A percentile compares a stretch with the other conserved stretches of the same genome.
Evolutionary conservation across 495 filamentous ascomycete genomes (phyloP).

Genomic region (Penicillium parvum): DNA sequence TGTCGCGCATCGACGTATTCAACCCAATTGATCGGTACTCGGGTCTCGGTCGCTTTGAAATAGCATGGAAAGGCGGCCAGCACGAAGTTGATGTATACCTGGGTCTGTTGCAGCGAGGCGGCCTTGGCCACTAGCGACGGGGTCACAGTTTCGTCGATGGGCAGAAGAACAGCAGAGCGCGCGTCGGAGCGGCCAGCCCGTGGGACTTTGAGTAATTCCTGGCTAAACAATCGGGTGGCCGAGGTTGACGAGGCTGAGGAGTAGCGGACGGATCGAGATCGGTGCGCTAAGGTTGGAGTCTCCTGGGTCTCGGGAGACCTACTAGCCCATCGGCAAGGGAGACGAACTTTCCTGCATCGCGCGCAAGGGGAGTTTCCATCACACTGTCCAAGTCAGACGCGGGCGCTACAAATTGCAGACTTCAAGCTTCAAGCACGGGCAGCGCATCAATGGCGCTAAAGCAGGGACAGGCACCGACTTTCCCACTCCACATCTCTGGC

Average conservation of each 20-base stretch:
- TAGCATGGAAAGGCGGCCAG: conserved; percentile 24
- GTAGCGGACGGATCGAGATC: conserved; percentile 14
- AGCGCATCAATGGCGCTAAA: too few relatives aligned
- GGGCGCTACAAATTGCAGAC: not conserved
- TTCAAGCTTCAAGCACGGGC: too few relatives aligned
- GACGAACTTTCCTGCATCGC: conserved; percentile 23
- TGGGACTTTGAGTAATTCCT: not conserved
- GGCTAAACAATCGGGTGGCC: not conserved
- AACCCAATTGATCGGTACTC: conserved; percentile 28
- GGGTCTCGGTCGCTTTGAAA: conserved; percentile 24
- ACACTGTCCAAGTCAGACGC: conserved; percentile 18
- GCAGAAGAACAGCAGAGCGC: conserved; percentile 5
- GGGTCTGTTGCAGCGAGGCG: conserved; percentile 21
- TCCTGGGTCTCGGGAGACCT: conserved; percentile 17
- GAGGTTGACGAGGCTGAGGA: conserved; percentile 6
- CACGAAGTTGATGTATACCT: conserved; percentile 27
- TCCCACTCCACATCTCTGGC: too few relatives aligned
- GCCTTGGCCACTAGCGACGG: conserved; percentile 25
- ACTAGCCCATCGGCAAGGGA: conserved; percentile 21
- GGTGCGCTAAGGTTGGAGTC: conserved; percentile 19
- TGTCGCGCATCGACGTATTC: conserved; percentile 20
- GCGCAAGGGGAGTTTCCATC: conserved; percentile 28
- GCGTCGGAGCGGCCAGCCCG: conserved; percentile 5
- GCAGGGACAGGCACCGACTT: too few relatives aligned
- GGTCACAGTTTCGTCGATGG: conserved; percentile 20